Conservation (phyloP, 306 rosid species). For the Gastrolobium villosum region DNA sequence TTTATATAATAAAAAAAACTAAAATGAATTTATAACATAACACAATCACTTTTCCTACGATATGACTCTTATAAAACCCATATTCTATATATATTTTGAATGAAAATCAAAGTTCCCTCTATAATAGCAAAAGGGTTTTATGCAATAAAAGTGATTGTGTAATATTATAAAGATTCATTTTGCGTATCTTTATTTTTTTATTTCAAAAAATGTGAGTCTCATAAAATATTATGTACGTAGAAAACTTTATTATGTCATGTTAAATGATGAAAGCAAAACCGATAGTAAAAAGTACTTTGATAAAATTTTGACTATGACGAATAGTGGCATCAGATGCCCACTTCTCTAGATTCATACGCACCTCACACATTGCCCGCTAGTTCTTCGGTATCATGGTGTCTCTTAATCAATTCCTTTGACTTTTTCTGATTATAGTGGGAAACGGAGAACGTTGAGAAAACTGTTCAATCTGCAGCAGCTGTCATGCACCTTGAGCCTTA, state of each 20-base stretch:
- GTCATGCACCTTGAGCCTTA: slow-evolving; percentile 2
- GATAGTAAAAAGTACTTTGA: neutral
- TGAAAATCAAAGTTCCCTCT: neutral
- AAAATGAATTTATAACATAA: too few species aligned
- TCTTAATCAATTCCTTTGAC: slow-evolving; percentile 39
- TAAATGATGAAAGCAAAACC: too few species aligned
- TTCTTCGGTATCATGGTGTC: neutral
- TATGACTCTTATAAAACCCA: too few species aligned
- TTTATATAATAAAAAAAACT: too few species aligned
- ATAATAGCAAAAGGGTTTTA: neutral
- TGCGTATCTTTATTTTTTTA: too few species aligned
- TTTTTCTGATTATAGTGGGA: slow-evolving; percentile 25
- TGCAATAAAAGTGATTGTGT: too few species aligned
- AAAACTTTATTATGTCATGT: too few species aligned
- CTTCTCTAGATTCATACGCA: neutral
- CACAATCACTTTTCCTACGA: too few species aligned
- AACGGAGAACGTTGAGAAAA: slow-evolving; percentile 35
- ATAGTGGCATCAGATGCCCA: slow-evolving; percentile 15
- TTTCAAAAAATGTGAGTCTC: too few species aligned
- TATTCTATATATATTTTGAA: neutral
- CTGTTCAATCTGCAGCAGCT: slow-evolving; percentile 19
- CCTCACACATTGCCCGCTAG: too few species aligned
- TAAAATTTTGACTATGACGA: neutral
- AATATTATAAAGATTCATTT: too few species aligned
- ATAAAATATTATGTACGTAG: too few species aligned